phyloP scores from a whole-genome alignment of 306 rosid genomes.

The Castanea mollissima region DNA sequence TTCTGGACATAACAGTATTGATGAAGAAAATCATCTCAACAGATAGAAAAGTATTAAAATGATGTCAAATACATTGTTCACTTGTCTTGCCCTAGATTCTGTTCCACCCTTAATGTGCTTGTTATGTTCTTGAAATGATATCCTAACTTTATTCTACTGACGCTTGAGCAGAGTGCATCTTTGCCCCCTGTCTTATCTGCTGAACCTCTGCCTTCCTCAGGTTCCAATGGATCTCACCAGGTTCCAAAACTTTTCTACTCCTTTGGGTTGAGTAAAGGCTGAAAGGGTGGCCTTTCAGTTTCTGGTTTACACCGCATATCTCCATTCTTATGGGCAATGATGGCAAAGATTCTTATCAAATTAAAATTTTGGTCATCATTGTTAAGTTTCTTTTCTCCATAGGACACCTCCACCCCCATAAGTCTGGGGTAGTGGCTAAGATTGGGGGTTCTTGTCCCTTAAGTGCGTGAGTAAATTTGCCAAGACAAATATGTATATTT shows the following conservation, averaged over 20 bases:
- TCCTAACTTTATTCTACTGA: constrained; percentile 1
- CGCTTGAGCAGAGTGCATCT: constrained; percentile 44
- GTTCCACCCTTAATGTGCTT: background rate
- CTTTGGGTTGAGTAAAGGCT: constrained; percentile 9
- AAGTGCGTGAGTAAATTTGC: background rate
- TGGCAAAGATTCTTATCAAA: too few relatives aligned
- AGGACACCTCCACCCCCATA: background rate
- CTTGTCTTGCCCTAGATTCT: background rate
- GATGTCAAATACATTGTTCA: background rate
- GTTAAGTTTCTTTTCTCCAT: background rate
- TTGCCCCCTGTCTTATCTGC: constrained; percentile 38
- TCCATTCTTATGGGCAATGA: background rate
- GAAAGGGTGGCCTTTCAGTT: background rate
- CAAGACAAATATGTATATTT: background rate
- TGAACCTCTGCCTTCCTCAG: constrained; percentile 35
- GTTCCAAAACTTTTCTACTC: constrained; percentile 33
- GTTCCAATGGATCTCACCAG: constrained; percentile 43
- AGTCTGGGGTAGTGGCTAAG: background rate
- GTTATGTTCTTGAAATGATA: constrained; percentile 1
- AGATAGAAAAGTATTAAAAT: background rate
- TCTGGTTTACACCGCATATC: background rate
- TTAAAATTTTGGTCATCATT: too few relatives aligned
- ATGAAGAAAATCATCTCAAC: background rate
- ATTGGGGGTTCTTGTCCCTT: background rate
- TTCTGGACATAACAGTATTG: background rate